These are phyloP conservation scores for Sporobolomyces phaffii DNA, from an alignment of 768 basidiomycete species.

Conservation along the genomic window DNA sequence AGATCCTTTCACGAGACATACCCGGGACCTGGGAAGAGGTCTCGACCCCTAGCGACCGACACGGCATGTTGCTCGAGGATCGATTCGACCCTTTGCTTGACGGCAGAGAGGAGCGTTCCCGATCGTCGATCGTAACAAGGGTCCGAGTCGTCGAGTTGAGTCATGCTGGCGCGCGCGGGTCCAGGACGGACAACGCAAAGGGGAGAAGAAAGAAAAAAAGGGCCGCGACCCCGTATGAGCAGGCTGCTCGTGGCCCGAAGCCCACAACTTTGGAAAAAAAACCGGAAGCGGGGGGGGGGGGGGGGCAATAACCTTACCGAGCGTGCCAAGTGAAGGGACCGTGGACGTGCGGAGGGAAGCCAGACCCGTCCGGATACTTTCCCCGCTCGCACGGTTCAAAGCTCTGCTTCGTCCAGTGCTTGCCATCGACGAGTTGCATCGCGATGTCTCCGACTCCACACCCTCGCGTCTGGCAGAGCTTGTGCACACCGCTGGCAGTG, in stretches of 20 bases:
- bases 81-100: background rate
- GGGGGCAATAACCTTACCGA: background rate
- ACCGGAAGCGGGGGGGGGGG: background rate
- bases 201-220: background rate
- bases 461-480: background rate
- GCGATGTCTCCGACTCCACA: background rate
- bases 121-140: background rate
- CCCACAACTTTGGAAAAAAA: too few relatives aligned
- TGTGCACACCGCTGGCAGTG: background rate
- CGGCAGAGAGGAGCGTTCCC: background rate
- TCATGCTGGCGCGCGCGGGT: background rate
- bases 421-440: background rate
- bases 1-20: background rate
- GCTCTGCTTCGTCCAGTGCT: background rate
- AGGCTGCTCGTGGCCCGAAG: too few relatives aligned
- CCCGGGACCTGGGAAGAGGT: conserved; percentile 11
- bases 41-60: background rate
- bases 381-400: background rate
- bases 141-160: background rate
- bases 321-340: conserved; percentile 12
- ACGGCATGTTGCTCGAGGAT: background rate
- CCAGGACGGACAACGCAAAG: background rate
- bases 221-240: too few relatives aligned
- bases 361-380: background rate
- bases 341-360: background rate